Conservation (phyloP, 768 basidiomycete genomes). For the Xanthoconium purpureum region DNA sequence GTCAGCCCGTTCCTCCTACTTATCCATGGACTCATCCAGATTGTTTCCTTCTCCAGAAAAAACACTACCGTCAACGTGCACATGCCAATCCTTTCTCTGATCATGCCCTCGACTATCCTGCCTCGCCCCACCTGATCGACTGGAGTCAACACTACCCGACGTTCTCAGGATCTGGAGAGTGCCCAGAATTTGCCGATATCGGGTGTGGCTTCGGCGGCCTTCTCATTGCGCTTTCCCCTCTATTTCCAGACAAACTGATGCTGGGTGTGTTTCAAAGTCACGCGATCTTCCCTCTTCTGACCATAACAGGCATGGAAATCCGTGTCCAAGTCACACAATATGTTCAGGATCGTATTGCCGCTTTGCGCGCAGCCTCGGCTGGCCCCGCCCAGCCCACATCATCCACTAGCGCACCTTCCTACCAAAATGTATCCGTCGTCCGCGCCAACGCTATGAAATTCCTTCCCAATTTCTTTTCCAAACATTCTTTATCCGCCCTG, state of each 20-base stretch:
- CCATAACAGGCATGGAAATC: conserved; percentile 84
- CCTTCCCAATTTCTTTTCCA: conserved; percentile 90
- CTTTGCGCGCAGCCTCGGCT: conserved; percentile 70
- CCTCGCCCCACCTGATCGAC: conserved; percentile 70
- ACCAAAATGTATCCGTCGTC: conserved; percentile 88
- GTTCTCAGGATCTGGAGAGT: conserved; percentile 52
- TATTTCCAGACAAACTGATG: conserved; percentile 90
- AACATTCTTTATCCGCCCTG: conserved; percentile 85
- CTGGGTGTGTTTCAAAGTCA: conserved; percentile 60
- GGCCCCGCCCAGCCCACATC: conserved; percentile 13
- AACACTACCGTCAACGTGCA: conserved; percentile 78
- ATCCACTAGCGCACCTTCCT: conserved; percentile 42
- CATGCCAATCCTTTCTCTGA: conserved; percentile 88
- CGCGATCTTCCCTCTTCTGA: neutral
- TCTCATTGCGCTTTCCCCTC: conserved; percentile 80
- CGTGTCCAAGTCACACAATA: conserved; percentile 95
- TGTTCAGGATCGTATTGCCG: conserved; percentile 89
- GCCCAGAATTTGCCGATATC: conserved; percentile 93
- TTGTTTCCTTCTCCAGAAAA: conserved; percentile 57
- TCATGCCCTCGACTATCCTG: conserved; percentile 84
- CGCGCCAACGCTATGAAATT: conserved; percentile 99
- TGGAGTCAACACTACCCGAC: conserved; percentile 84
- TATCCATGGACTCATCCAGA: neutral
- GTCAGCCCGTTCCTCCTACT: conserved; percentile 25
- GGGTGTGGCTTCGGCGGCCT: conserved; percentile 98